Base-by-base conservation (phyloP, 352 stramenopile species). In the Phytophthora tentaculata region DNA sequence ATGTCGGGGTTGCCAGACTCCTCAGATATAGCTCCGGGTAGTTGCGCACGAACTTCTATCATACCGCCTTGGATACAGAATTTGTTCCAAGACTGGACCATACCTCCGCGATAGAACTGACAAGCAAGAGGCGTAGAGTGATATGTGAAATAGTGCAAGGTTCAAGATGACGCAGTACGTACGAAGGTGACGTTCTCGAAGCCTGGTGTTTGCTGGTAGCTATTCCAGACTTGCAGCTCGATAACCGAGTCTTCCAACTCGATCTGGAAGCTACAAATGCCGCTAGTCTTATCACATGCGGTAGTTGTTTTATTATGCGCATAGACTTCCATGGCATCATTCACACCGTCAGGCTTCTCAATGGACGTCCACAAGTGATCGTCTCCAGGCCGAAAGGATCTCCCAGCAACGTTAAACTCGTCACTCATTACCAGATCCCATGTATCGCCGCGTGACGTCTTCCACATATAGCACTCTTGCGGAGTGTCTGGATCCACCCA, bases 31-130 rank as follows among this genome's bases (percentile, higher is more conserved):
- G 79, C 79, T 47, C 89, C 93, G 13, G 93, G 93, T 5, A 98
- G 71, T 48, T 83, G 63, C 2, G 89, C 87, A 59, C 91, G 69
- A 14, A 95, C 79, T 67, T 98, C 91, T 23, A 98, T 69, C 51
- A 97, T 86, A 10, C 93, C 93, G 5, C 93, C 93, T 50, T 95
- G 94, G 51, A 98, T 91, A 67, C 93, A 98, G 58, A 98, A 98
- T 50, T 98, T 97, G 68, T 97, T 97, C 93, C 93, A 98, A 2
- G 76, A 84, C 71, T 97, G 91, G 1, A 97, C 49, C 91, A 97
- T 97, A 16, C 84, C 93, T 29, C 80, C 91, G n/a, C 74, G 78
- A 51, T 84, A 84, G 23, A 79, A 83, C 75, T 83, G 28, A 22
- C 5, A 61, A 26, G 19, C 29, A 4, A n/a, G 20, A 23, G 26